Evolutionary conservation across 179 eudicot species (phyloP), one percentile per base, ranked within the genome.

Genomic region (Silene coronaria): DNA sequence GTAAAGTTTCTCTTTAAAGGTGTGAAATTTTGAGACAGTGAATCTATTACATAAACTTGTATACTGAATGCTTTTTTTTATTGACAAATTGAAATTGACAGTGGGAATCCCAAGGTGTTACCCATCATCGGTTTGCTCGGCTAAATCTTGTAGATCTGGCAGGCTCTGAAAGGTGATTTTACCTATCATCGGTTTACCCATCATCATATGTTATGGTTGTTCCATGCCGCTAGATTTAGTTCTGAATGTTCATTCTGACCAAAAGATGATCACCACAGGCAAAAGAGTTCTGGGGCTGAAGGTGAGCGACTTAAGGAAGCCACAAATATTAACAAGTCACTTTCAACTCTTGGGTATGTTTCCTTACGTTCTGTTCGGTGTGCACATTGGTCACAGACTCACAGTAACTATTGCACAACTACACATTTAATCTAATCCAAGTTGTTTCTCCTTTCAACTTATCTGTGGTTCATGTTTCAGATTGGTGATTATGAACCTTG

Each of bases 241-340:
- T 45, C 51, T 69, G 48, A 16, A 27, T 64, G 68, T 11, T 64
- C 10, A 27, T 16, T 22, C 65, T 38, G 61, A 75, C 53, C 51
- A 38, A 45, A 5, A 53, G 32, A 27, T 66, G 10, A 75, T 34
- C 64, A 46, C 42, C 67, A 36, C 77, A 96, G 99, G 92, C 99
- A 96, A 80, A 96, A 96, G 85, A 92, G 97, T 79, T 96, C 99
- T 74, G 99, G 99, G 61, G 99, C 99, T 32, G 98, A 96, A 88
- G 99, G 99, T 69, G 99, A 96, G 72, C 99, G 99, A 66, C 85
- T 96, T 9, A 96, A 93, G 77, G 99, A 96, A 89, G 99, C 99
- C 66, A 96, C 99, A 22, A 96, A 96, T 78, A 96, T 96, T 77
- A 96, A 96, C 80, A 96, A 96, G 87, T 93, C 98, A 24, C 97